Conservation (phyloP, 169 alveolate species). For the Cryptosporidium baileyi region DNA sequence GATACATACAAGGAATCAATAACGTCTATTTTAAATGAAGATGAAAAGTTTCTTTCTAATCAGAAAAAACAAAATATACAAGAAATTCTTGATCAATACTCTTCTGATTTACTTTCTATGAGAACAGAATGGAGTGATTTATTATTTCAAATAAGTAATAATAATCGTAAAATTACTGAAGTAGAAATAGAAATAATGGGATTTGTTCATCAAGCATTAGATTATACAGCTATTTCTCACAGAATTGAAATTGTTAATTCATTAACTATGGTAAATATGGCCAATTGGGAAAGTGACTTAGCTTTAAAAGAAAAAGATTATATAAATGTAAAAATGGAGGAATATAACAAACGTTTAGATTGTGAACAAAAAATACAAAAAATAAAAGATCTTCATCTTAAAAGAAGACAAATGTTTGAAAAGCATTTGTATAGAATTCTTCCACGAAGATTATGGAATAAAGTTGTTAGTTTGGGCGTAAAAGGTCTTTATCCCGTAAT, state of each 20-base stretch:
- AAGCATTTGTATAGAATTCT: constrained; percentile 11
- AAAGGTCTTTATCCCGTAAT: constrained; percentile 62
- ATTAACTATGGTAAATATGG: constrained; percentile 21
- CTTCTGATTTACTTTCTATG: constrained; percentile 37
- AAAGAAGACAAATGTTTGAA: constrained; percentile 37
- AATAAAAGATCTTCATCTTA: constrained; percentile 36
- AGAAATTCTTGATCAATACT: constrained; percentile 38
- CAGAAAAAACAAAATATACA: constrained; percentile 4
- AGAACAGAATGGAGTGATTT: constrained; percentile 68
- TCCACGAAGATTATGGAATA: constrained; percentile 58
- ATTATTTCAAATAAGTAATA: constrained; percentile 46
- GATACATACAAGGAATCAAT: constrained; percentile 19
- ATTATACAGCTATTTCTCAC: constrained; percentile 61
- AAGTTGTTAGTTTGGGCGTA: constrained; percentile 12
- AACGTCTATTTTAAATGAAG: background rate
- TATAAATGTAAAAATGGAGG: constrained; percentile 13
- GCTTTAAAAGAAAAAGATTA: constrained; percentile 6
- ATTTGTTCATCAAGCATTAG: constrained; percentile 63
- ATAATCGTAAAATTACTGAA: constrained; percentile 50
- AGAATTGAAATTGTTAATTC: constrained; percentile 55
- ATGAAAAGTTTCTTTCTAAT: background rate
- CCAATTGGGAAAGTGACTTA: constrained; percentile 37
- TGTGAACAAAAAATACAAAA: constrained; percentile 34
- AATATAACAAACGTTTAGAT: constrained; percentile 44
- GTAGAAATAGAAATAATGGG: constrained; percentile 28